Evolutionary conservation across 2,329 filamentous ascomycete genomes (phyloP), one percentile per base, ranked within the genome.

Genomic region (Aspergillus glaucus): DNA sequence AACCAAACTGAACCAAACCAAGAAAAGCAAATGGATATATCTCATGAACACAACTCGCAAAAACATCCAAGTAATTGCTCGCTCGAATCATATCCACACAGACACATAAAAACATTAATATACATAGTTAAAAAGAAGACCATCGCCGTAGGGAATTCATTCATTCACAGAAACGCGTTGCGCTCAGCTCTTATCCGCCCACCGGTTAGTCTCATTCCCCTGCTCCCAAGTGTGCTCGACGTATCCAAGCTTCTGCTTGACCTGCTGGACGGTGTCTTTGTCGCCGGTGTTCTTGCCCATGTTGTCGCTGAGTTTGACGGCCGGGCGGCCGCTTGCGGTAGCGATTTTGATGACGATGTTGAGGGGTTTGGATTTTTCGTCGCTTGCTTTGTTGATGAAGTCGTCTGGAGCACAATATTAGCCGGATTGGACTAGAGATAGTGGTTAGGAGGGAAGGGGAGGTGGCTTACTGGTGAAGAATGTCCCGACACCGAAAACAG

Each of bases 341-440:
- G 88, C 88, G 52, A 98, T 79, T 73, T 98, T 98, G 73, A 98
- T 96, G 58, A 98, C 93, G 61, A 98, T 98, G 62, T 98, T 98
- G 47, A 98, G 74, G 0, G 93, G 93, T 14, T 84, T 82, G 0
- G 91, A 96, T 71, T 96, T 97, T 58, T 83, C 82, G 36, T 85
- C 84, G 1, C 84, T 87, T 32, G 77, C 82, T 52, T 79, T 73
- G 55, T 86, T 81, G n/a, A 73, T 74, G 66, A 93, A 98, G 68
- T 98, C 93, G 63, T 98, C 82, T 80, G 8, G 2, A 19, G 1
- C 44, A 17, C 17, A n/a, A 39, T 12, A 40, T 40, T 40, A 40
- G 17, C 17, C 9, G 9, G 40, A 42, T 30, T 10, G 15, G 5
- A 32, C 12, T n/a, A 4, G 14, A 22, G n/a, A 12, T 7, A 32